Conservation (phyloP, 805 yeast species). For the Kuraishia cidri region DNA sequence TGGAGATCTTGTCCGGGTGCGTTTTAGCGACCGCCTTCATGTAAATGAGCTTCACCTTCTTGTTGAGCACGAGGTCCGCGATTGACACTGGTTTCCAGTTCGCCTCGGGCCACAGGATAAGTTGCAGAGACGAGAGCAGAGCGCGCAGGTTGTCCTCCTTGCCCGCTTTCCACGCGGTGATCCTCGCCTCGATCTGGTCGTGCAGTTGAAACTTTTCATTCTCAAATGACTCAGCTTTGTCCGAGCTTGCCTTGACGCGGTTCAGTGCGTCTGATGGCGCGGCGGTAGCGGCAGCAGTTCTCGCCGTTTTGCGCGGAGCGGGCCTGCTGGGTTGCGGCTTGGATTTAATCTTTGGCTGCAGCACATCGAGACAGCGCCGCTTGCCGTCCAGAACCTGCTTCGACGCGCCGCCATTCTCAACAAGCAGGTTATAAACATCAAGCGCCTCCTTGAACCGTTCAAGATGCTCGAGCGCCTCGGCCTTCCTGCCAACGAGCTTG, state of each 20-base stretch:
- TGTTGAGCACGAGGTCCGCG: constrained; percentile 78
- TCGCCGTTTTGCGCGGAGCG: constrained; percentile 9
- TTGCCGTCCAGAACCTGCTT: constrained; percentile 70
- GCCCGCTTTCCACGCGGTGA: constrained; percentile 60
- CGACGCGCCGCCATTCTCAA: constrained; percentile 60
- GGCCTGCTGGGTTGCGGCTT: constrained; percentile 14
- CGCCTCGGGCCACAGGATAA: constrained; percentile 56
- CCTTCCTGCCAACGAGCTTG: constrained; percentile 60
- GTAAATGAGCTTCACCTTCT: constrained; percentile 78
- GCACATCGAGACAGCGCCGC: constrained; percentile 60
- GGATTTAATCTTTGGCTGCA: constrained; percentile 41
- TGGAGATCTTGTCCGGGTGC: constrained; percentile 76
- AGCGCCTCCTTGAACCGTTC: constrained; percentile 67
- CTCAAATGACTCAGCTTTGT: constrained; percentile 37
- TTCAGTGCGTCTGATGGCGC: constrained; percentile 33
- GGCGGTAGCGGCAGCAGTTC: constrained; percentile 10
- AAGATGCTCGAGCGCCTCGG: constrained; percentile 76
- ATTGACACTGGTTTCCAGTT: constrained; percentile 61
- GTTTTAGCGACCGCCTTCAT: constrained; percentile 73
- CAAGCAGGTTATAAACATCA: constrained; percentile 46
- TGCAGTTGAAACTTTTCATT: constrained; percentile 50
- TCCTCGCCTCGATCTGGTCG: constrained; percentile 48
- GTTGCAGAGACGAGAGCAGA: constrained; percentile 59
- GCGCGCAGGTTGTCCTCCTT: constrained; percentile 79
- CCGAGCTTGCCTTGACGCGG: constrained; percentile 39